Conservation (phyloP, 768 basidiomycete genomes). For the Grammothele lineata region DNA sequence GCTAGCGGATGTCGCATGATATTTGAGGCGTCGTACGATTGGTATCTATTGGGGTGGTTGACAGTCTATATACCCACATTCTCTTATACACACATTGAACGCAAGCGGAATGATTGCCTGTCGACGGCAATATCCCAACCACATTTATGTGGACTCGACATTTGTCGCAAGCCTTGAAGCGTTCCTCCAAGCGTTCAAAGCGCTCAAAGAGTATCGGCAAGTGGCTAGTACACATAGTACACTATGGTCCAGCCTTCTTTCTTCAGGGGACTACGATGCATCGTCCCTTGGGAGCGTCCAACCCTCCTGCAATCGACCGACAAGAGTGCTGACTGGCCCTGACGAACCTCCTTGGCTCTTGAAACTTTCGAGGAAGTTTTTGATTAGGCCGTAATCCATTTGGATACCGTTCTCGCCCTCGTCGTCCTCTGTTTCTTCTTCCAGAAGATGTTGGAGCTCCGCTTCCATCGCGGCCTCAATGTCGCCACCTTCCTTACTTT, state of each 20-base stretch:
- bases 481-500: conserved; percentile 40
- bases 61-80: conserved; percentile 21
- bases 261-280: conserved; percentile 4
- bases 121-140: no score
- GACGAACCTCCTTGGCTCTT: conserved; percentile 85
- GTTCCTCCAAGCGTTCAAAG: no score
- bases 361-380: conserved; percentile 96
- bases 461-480: conserved; percentile 88
- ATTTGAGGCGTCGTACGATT: conserved; percentile 6
- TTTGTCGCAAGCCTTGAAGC: no score
- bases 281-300: conserved; percentile 74
- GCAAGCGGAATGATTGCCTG: no score
- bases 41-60: conserved; percentile 10
- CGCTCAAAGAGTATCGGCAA: no score
- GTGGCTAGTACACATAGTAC: no score
- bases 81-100: conserved; percentile 6
- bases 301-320: conserved; percentile 74
- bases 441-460: conserved; percentile 68
- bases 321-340: conserved; percentile 89
- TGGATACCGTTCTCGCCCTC: conserved; percentile 50
- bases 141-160: no score
- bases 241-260: no score
- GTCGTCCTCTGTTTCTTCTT: conserved; percentile 39
- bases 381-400: conserved; percentile 88
- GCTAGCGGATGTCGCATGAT: conserved; percentile 5